Evolutionary conservation across 352 stramenopile species (phyloP).

Genomic region (Globisporangium orthogonon): DNA sequence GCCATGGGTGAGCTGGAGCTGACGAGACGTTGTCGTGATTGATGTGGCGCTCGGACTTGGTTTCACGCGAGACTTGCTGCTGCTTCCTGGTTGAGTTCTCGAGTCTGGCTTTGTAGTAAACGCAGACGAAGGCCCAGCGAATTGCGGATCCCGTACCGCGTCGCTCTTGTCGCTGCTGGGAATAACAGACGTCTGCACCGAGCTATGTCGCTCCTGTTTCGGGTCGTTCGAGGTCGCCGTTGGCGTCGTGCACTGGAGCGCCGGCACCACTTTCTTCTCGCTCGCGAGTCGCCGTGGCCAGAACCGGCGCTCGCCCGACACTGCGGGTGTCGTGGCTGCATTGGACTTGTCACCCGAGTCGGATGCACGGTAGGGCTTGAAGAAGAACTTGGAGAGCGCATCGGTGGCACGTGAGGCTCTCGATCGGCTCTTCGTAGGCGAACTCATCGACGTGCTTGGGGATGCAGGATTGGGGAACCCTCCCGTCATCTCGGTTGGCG

Average conservation of each 20-base stretch:
- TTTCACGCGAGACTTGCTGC: constrained; percentile 17
- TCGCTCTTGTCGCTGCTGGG: constrained; percentile 3
- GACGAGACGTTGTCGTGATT: background rate
- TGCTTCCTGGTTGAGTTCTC: constrained; percentile 3
- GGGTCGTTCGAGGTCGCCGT: background rate
- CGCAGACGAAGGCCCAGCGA: background rate
- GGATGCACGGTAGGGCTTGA: constrained; percentile 1
- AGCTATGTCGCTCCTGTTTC: background rate
- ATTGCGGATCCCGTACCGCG: constrained; percentile 1
- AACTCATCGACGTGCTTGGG: background rate
- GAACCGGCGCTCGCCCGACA: constrained; percentile 6
- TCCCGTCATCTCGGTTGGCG: too few relatives aligned
- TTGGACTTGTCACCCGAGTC: background rate
- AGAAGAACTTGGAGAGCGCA: constrained; percentile 8
- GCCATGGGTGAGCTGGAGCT: background rate
- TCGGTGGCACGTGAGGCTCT: constrained; percentile 2
- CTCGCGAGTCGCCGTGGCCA: constrained; percentile 7
- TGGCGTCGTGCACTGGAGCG: background rate
- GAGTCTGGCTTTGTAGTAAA: background rate
- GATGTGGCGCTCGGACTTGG: constrained; percentile 5
- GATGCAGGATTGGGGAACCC: background rate
- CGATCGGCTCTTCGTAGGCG: constrained; percentile 1
- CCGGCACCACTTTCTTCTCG: constrained; percentile 8
- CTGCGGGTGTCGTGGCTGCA: background rate
- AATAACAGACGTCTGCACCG: background rate